A percentile compares a stretch with the other conserved stretches of the same genome.
phyloP scores from a whole-genome alignment of 2,329 filamentous ascomycete genomes.

The Chrysosphaeria jannelii region DNA sequence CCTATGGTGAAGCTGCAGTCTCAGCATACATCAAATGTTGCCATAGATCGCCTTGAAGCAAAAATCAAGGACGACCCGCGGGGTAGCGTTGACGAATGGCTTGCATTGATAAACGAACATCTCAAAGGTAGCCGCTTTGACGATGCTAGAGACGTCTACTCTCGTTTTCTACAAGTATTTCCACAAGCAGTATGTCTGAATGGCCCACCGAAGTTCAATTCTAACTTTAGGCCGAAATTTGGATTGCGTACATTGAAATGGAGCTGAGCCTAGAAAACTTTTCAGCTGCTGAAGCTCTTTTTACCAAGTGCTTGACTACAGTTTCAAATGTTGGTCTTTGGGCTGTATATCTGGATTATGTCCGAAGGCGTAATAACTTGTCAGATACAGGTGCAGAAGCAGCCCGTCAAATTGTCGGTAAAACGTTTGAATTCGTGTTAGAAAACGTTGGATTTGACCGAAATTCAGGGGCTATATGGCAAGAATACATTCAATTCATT shows the following conservation, averaged over 20 bases:
- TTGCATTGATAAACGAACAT: slow-evolving; percentile 61
- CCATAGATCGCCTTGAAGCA: slow-evolving; percentile 62
- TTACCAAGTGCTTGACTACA: slow-evolving; percentile 43
- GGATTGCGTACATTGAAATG: slow-evolving; percentile 69
- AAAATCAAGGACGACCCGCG: slow-evolving; percentile 76
- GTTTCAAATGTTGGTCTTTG: slow-evolving; percentile 68
- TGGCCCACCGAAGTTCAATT: too few relatives aligned
- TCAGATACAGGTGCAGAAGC: slow-evolving; percentile 52
- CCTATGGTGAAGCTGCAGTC: too few relatives aligned
- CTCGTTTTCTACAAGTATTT: slow-evolving; percentile 66
- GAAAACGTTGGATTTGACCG: slow-evolving; percentile 74
- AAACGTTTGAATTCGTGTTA: slow-evolving; percentile 80
- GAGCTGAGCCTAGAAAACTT: slow-evolving; percentile 72
- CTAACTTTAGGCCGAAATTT: slow-evolving; percentile 83
- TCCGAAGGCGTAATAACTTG: slow-evolving; percentile 70
- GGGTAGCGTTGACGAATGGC: slow-evolving; percentile 79
- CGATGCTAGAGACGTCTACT: slow-evolving; percentile 50
- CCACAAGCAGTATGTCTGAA: slow-evolving; percentile 49
- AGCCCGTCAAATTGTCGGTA: slow-evolving; percentile 48
- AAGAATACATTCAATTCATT: slow-evolving; percentile 83
- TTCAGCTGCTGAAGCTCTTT: slow-evolving; percentile 50
- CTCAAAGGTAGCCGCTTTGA: slow-evolving; percentile 56
- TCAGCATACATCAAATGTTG: too few relatives aligned
- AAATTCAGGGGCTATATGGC: slow-evolving; percentile 71
- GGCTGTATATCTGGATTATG: slow-evolving; percentile 84